These are phyloP conservation scores for Hypoxylon sp. DNA, from an alignment of 2,329 filamentous ascomycete species.

Conservation along the genomic window DNA sequence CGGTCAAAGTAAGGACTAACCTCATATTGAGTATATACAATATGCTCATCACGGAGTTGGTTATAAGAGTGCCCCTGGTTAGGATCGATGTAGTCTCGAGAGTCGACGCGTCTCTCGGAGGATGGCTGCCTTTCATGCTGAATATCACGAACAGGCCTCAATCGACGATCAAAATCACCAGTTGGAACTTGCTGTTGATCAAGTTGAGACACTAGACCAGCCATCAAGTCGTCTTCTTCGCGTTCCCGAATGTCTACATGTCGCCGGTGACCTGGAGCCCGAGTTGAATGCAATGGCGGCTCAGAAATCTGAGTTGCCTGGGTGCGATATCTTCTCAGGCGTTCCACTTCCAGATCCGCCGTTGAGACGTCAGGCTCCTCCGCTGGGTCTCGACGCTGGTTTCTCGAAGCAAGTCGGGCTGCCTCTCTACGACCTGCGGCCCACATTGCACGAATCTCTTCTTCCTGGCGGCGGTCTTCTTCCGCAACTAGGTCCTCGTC, in stretches of 20 bases:
- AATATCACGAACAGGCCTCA: neutral
- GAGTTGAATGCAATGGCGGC: constrained; percentile 6
- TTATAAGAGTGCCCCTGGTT: constrained; percentile 40
- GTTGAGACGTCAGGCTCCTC: neutral
- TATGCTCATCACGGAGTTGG: constrained; percentile 52
- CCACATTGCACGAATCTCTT: constrained; percentile 53
- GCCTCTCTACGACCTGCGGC: constrained; percentile 48
- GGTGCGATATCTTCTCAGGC: neutral
- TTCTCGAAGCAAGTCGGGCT: constrained; percentile 48
- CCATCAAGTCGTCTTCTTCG: constrained; percentile 47
- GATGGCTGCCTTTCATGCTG: constrained; percentile 28
- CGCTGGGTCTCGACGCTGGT: constrained; percentile 24
- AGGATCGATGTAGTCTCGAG: constrained; percentile 37
- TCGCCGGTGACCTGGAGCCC: neutral
- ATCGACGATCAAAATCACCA: constrained; percentile 4
- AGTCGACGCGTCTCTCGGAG: constrained; percentile 26
- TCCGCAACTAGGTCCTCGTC: constrained; percentile 47
- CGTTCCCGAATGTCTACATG: constrained; percentile 13
- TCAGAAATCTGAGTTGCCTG: neutral
- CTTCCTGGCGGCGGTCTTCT: constrained; percentile 49
- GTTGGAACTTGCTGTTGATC: constrained; percentile 38
- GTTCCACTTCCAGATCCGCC: neutral
- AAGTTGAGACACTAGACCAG: constrained; percentile 47
- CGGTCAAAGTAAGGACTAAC: constrained; percentile 44
- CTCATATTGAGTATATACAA: constrained; percentile 50